Evolutionary conservation across 2,329 filamentous ascomycete genomes (phyloP), one percentile per base, ranked within the genome.

Genomic region (Stachybotrys elegans): DNA sequence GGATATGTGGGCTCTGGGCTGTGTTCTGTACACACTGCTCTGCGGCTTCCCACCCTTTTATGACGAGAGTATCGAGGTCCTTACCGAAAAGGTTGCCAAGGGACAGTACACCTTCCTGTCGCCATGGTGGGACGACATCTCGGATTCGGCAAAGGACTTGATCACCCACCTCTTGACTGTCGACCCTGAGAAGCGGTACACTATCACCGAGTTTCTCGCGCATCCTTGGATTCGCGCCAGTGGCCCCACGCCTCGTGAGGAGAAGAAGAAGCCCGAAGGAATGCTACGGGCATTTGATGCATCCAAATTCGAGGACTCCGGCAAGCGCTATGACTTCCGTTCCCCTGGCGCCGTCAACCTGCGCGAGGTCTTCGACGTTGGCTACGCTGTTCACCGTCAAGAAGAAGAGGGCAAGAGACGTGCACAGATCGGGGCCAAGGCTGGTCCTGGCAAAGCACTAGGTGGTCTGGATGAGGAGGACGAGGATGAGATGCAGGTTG

Each of bases 101-200:
- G 93, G 93, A 40, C 90, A 97, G 69, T 98, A 93, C 64, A 97
- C 93, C 1, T 98, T 98, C 72, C 71, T 98, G 35, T 97, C 92
- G 3, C 93, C 93, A 0, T 98, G 93, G 93, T 98, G 93, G 93
- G 93, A 98, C 55, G 91, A 96, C 46, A 97, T 98, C 49, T 96
- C 92, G 48, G 90, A 93, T 63, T 84, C 88, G 4, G 93, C 93
- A 0, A 89, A 97, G 64, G 92, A 98, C 57, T 73, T 98, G 9
- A 92, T 98, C 46, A 88, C 87, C 5, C 93, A 98, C 64, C 79
- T 98, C 1, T 71, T 98, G 49, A 94, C 89, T 0, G 93, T 98
- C 48, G 90, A 98, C 54, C 93, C 93, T 0, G 89, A 95, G 48
- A 92, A 95, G 73, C 84, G 93, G 16, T 98, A 89, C 67, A 91